phyloP scores from a whole-genome alignment of 1,284 basidiomycete species.

The Sparassis latifolia region DNA sequence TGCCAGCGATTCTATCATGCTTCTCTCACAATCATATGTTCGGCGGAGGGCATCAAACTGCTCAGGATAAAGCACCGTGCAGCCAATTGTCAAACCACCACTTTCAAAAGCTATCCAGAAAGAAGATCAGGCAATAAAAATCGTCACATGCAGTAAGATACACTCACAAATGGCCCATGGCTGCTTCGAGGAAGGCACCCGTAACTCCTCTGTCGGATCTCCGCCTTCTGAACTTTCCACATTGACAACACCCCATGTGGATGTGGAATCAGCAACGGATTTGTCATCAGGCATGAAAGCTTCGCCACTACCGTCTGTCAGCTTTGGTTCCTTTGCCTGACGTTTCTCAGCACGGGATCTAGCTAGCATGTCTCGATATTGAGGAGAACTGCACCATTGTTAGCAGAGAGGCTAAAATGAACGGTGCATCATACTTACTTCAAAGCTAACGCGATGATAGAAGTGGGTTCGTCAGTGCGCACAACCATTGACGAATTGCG shows the following conservation, averaged over 20 bases:
- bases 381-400: conserved; percentile 57
- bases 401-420: conserved; percentile 5
- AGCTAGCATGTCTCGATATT: conserved; percentile 81
- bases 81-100: conserved; percentile 89
- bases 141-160: neutral
- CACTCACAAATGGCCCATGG: conserved; percentile 74
- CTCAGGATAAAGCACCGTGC: conserved; percentile 93
- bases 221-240: conserved; percentile 55
- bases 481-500: conserved; percentile 94
- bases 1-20: conserved; percentile 89
- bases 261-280: conserved; percentile 73
- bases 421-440: conserved; percentile 46
- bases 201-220: conserved; percentile 72
- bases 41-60: conserved; percentile 94
- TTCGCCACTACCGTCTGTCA: conserved; percentile 60
- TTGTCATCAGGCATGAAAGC: conserved; percentile 83
- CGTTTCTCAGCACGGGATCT: conserved; percentile 71
- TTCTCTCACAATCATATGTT: conserved; percentile 90
- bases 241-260: conserved; percentile 85
- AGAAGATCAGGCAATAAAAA: too few relatives aligned
- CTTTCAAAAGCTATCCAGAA: conserved; percentile 72
- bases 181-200: conserved; percentile 69
- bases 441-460: conserved; percentile 93
- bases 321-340: conserved; percentile 56
- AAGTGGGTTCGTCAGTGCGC: conserved; percentile 95